A percentile compares a stretch with the other conserved stretches of the same genome.
phyloP scores from a whole-genome alignment of 352 stramenopile genomes.

The Globisporangium splendens region DNA sequence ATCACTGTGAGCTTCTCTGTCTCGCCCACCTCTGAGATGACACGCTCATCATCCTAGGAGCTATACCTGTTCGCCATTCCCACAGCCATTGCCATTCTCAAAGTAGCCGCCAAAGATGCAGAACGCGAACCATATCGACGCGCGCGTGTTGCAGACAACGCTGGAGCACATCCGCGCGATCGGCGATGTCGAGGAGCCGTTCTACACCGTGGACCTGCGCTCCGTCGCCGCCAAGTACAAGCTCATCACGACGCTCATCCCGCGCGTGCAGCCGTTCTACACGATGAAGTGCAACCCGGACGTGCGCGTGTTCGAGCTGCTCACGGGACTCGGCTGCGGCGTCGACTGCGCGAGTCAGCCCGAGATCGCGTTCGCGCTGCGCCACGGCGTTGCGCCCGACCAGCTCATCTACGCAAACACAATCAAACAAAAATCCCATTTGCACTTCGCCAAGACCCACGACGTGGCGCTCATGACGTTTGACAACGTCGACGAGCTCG shows the following conservation, averaged over 20 bases:
- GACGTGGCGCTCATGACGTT: conserved; percentile 80
- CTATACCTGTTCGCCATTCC: background rate
- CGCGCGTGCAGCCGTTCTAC: conserved; percentile 77
- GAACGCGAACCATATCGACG: background rate
- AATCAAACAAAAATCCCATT: conserved; percentile 76
- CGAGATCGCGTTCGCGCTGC: conserved; percentile 72
- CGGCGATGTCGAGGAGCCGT: conserved; percentile 43
- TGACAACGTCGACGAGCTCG: conserved; percentile 83
- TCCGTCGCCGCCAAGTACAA: conserved; percentile 45
- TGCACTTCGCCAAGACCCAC: conserved; percentile 54
- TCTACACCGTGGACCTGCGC: conserved; percentile 62
- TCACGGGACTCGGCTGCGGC: conserved; percentile 43
- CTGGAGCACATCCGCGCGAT: conserved; percentile 21
- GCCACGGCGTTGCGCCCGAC: conserved; percentile 38
- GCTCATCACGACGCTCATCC: conserved; percentile 41
- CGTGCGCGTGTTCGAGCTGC: conserved; percentile 39
- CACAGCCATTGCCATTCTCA: too few relatives aligned
- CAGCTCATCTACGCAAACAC: conserved; percentile 90
- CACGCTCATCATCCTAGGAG: background rate
- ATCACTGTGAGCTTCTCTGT: too few relatives aligned
- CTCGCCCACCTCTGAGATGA: too few relatives aligned
- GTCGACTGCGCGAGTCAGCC: conserved; percentile 88
- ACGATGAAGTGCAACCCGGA: conserved; percentile 91
- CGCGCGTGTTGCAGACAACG: conserved; percentile 5
- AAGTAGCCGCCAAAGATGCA: background rate